Evolutionary conservation across 2,329 filamentous ascomycete species (phyloP), one percentile per base, ranked within the genome.

Genomic region (Colletotrichum incanum): DNA sequence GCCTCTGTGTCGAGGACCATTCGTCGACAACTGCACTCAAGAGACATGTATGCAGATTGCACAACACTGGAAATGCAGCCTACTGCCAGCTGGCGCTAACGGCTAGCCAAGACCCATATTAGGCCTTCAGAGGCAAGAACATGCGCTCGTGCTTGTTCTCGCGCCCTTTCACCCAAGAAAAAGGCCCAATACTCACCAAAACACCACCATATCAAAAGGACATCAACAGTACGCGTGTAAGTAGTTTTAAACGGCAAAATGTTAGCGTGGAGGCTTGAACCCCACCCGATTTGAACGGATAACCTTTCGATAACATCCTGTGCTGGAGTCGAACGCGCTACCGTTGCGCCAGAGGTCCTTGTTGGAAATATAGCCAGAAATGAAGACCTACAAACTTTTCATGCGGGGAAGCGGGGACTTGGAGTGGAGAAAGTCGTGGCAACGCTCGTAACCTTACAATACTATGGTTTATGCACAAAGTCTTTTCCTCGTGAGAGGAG

Each of bases 241-340:
- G 6, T 37, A 11, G 34, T 7, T 55, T 55, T 20, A 56, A 6
- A 34, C 6, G 1, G 2, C 47, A 23, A 47, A 18, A 50, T 1
- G 1, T 2, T 34, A 6, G 1, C 0, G 1, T 23, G 47, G 50
- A 43, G 43, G 5, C 28, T 59, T 69, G 67, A 69, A 52, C 61
- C 67, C 61, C 63, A 69, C 67, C 67, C 43, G 61, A 69, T 69
- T 69, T 58, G 61, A 69, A 69, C 67, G 43, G 61, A 69, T 69
- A 69, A 59, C 61, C 52, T 65, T 65, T 52, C 61, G 61, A 69
- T 65, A 7, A 1, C 28, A 14, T 18, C 11, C 26, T 18, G 1
- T 14, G 12, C 67, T 59, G 52, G 67, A 64, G 61, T 69, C 52
- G 67, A 69, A 65, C 54, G 67, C 61, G 67, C 52, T 69, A 52